Percentiles rank a stretch among this genome's conserved stretches.
These are phyloP conservation scores for Catharanthus roseus DNA, from an alignment of 257 asterid species.

Conservation along the genomic window DNA sequence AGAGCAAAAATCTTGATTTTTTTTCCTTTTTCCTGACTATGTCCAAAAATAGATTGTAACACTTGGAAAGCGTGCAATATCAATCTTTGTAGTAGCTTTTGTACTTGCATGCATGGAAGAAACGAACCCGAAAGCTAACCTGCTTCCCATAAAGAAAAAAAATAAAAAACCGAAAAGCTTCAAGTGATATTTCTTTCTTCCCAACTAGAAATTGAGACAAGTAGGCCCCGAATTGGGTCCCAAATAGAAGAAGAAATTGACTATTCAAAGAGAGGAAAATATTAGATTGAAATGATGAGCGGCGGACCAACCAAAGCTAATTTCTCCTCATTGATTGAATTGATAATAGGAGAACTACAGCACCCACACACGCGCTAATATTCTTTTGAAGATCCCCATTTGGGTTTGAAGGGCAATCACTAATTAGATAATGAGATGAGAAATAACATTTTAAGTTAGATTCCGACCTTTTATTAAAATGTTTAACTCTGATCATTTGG, in stretches of 20 bases:
- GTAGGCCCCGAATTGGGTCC: slow-evolving; percentile 14
- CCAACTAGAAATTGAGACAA: not conserved
- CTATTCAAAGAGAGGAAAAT: slow-evolving; percentile 14
- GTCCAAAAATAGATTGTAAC: too few species aligned
- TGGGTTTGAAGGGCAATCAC: not conserved
- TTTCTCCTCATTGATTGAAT: slow-evolving; percentile 18
- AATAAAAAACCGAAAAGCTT: not conserved
- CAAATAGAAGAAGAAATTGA: slow-evolving; percentile 6
- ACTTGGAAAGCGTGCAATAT: too few species aligned
- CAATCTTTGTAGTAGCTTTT: too few species aligned
- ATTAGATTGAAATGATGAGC: slow-evolving; percentile 15
- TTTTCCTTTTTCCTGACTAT: too few species aligned
- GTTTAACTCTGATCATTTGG: too few species aligned
- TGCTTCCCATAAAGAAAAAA: not conserved
- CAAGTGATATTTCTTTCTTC: too few species aligned
- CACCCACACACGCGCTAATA: too few species aligned
- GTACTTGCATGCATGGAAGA: not conserved
- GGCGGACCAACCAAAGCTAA: slow-evolving; percentile 11
- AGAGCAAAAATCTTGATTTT: too few species aligned
- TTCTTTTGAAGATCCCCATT: not conserved
- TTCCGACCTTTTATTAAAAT: too few species aligned
- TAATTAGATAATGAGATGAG: too few species aligned
- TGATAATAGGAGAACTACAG: not conserved
- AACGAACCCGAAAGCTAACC: too few species aligned
- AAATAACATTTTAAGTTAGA: too few species aligned